These are phyloP conservation scores for Paragyromitra xinjiangensis DNA, from an alignment of 495 filamentous ascomycete species.

Conservation along the genomic window DNA sequence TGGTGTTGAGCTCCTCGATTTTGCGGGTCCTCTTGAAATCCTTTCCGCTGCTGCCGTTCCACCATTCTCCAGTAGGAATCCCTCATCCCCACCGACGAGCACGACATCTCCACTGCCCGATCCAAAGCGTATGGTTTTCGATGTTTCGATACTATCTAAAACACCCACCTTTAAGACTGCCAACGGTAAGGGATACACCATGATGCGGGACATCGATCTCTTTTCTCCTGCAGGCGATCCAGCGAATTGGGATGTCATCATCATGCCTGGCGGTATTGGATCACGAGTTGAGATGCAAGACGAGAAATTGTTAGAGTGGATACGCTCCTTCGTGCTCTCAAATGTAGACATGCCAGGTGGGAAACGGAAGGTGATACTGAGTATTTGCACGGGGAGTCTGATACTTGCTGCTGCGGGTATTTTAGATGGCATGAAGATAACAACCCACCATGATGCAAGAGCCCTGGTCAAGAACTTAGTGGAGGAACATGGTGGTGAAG, in stretches of 20 bases:
- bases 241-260: conserved; percentile 39
- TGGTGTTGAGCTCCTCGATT: conserved; percentile 38
- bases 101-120: neutral
- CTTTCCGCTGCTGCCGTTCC: conserved; percentile 30
- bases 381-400: conserved; percentile 76
- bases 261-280: conserved; percentile 40
- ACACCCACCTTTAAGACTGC: conserved; percentile 36
- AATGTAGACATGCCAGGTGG: neutral
- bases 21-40: conserved; percentile 42
- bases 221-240: conserved; percentile 39
- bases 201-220: conserved; percentile 31
- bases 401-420: conserved; percentile 76
- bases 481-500: conserved; percentile 56
- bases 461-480: conserved; percentile 70
- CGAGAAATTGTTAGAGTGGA: conserved; percentile 33
- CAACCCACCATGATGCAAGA: conserved; percentile 71
- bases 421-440: conserved; percentile 75
- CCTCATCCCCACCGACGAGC: conserved; percentile 1
- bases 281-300: conserved; percentile 38
- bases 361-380: conserved; percentile 37
- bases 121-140: conserved; percentile 22
- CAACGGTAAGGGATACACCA: conserved; percentile 41
- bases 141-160: conserved; percentile 43
- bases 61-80: conserved; percentile 13
- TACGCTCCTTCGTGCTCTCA: conserved; percentile 25